Conservation (phyloP, 2,329 filamentous ascomycete genomes). For the Hymenotorrendiella dingleyae region DNA sequence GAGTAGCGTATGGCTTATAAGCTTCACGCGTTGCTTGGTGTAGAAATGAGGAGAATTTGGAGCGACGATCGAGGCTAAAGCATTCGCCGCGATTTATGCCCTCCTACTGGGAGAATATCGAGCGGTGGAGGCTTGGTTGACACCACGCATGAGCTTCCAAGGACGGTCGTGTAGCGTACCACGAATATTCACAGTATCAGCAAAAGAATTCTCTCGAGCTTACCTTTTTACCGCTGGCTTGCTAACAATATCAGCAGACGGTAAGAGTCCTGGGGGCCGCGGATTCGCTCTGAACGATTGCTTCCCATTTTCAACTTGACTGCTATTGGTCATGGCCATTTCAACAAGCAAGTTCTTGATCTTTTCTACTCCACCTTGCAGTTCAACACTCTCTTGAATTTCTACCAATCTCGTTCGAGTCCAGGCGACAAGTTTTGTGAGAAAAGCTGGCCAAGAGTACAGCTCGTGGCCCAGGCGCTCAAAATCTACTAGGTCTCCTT, state of each 20-base stretch:
- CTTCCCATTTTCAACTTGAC: conserved; percentile 12
- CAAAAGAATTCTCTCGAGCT: too few relatives aligned
- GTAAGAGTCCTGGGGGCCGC: conserved; percentile 7
- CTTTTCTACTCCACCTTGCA: conserved; percentile 36
- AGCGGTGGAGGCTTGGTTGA: too few relatives aligned
- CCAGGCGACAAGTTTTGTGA: conserved; percentile 41
- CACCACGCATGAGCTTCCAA: too few relatives aligned
- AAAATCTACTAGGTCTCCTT: conserved; percentile 33
- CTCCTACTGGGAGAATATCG: too few relatives aligned
- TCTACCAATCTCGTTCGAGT: conserved; percentile 38
- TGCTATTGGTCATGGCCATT: conserved; percentile 28
- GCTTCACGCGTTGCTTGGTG: too few relatives aligned
- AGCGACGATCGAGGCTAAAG: too few relatives aligned
- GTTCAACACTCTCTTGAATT: conserved; percentile 36
- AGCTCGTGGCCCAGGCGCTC: conserved; percentile 34
- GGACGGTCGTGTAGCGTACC: too few relatives aligned
- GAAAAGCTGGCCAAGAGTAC: conserved; percentile 46
- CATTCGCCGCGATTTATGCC: too few relatives aligned
- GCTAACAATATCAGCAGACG: conserved; percentile 13
- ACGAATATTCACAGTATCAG: too few relatives aligned
- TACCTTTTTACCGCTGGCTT: neutral
- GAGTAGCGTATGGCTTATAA: too few relatives aligned
- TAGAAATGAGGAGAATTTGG: too few relatives aligned
- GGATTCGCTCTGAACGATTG: neutral
- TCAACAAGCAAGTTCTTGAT: conserved; percentile 30